Conservation (phyloP, 176 grass and related monocot genomes). For the Zoysia japonica region DNA sequence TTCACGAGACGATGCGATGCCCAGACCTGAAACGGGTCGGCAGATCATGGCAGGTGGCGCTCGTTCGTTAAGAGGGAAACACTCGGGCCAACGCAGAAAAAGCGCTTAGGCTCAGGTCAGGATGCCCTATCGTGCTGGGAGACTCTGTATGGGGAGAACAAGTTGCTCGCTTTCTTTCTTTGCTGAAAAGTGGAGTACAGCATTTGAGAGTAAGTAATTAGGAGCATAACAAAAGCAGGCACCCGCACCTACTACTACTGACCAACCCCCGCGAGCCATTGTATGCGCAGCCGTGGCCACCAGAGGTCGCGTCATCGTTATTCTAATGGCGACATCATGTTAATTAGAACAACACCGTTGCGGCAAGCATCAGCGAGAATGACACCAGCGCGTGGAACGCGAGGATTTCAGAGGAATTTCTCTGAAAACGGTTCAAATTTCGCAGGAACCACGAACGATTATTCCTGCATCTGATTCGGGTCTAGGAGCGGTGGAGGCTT, state of each 20-base stretch:
- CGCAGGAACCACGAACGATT: neutral
- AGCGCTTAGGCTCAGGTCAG: constrained; percentile 15
- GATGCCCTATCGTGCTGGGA: neutral
- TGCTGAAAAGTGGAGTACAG: constrained; percentile 3
- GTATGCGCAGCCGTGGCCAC: constrained; percentile 24
- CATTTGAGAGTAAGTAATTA: neutral
- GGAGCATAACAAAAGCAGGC: constrained; percentile 35
- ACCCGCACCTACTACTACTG: constrained; percentile 33
- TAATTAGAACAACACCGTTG: neutral
- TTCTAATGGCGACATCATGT: constrained; percentile 9
- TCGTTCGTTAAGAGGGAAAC: constrained; percentile 20
- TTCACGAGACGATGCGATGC: neutral
- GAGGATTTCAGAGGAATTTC: neutral
- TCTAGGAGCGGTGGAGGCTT: neutral
- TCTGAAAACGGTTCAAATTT: neutral
- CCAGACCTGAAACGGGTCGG: neutral
- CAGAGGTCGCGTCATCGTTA: neutral
- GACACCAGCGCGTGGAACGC: neutral
- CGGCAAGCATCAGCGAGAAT: neutral
- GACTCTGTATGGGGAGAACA: neutral
- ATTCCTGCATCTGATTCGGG: neutral
- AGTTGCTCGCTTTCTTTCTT: neutral
- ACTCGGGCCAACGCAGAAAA: constrained; percentile 18
- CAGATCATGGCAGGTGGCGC: neutral
- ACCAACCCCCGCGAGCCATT: constrained; percentile 29